A percentile compares a stretch with the other conserved stretches of the same genome.
Conservation (phyloP, 2,329 filamentous ascomycete genomes). For the Exophiala dermatitidis region DNA sequence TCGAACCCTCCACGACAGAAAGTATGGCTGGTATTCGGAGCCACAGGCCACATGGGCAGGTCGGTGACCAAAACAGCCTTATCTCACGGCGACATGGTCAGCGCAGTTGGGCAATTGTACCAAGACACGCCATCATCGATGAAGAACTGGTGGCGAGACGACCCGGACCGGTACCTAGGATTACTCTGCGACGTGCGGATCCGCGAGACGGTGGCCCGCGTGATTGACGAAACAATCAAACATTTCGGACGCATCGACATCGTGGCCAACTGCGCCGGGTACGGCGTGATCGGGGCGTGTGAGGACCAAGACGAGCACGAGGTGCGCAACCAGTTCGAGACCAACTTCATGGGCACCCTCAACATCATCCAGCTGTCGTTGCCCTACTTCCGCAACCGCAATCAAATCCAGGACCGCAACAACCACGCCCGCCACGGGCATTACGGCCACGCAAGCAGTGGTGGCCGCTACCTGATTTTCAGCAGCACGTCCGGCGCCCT, state of each 20-base stretch:
- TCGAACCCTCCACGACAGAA: constrained; percentile 64
- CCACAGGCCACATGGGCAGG: constrained; percentile 93
- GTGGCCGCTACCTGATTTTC: constrained; percentile 86
- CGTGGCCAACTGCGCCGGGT: constrained; percentile 88
- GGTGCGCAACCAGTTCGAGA: constrained; percentile 91
- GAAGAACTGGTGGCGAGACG: constrained; percentile 58
- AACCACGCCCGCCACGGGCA: too few relatives aligned
- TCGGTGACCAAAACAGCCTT: constrained; percentile 79
- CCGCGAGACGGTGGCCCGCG: constrained; percentile 65
- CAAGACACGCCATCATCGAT: constrained; percentile 69
- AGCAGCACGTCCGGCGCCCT: constrained; percentile 85
- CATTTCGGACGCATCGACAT: constrained; percentile 79
- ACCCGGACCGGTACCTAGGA: constrained; percentile 54
- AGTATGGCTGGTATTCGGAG: constrained; percentile 92
- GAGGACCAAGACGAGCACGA: constrained; percentile 97
- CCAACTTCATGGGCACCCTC: constrained; percentile 91
- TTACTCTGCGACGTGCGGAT: constrained; percentile 86
- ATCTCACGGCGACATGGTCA: constrained; percentile 72
- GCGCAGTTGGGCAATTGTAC: constrained; percentile 74
- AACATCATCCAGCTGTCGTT: constrained; percentile 86
- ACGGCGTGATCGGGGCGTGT: constrained; percentile 89
- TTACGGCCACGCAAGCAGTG: constrained; percentile 17
- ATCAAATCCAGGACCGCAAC: constrained; percentile 21
- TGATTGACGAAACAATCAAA: constrained; percentile 62
- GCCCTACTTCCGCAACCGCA: constrained; percentile 75